Evolutionary conservation across 352 stramenopile genomes (phyloP).

Genomic region (Pythium coloratum): DNA sequence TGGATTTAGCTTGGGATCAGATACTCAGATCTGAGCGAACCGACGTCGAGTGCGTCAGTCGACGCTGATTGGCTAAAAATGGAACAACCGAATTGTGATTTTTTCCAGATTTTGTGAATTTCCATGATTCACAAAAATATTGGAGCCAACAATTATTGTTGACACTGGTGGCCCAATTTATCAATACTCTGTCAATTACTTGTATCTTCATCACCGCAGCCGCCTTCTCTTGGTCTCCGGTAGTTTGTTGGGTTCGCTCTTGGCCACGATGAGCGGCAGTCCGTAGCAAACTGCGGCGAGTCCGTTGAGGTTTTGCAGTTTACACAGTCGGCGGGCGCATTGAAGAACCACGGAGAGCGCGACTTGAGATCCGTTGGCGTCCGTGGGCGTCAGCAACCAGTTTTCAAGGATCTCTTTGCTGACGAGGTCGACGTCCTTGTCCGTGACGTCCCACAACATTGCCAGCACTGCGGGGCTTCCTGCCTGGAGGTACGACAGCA

Average conservation of each 20-base stretch:
- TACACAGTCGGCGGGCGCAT: slow-evolving; percentile 84
- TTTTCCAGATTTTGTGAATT: neutral
- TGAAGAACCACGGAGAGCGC: slow-evolving; percentile 5
- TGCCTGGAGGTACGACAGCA: slow-evolving; percentile 92
- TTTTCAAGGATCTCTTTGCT: slow-evolving; percentile 59
- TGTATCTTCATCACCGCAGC: neutral
- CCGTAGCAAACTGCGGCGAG: slow-evolving; percentile 96
- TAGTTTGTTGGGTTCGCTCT: neutral
- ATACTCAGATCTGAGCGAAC: slow-evolving; percentile 24
- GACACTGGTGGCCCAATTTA: neutral
- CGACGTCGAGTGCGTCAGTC: slow-evolving; percentile 22
- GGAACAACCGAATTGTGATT: too few species aligned
- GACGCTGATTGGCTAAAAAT: slow-evolving; percentile 10
- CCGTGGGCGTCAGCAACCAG: slow-evolving; percentile 55
- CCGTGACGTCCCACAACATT: slow-evolving; percentile 99
- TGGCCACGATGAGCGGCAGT: slow-evolving; percentile 67
- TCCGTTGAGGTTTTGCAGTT: slow-evolving; percentile 94
- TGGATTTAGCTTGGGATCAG: slow-evolving; percentile 9
- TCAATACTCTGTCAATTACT: too few species aligned
- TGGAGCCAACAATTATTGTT: neutral
- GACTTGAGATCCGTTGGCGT: neutral
- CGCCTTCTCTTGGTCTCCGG: slow-evolving; percentile 17
- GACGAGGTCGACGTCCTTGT: slow-evolving; percentile 97
- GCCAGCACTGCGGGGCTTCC: slow-evolving; percentile 94
- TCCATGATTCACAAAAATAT: neutral